phyloP scores from a whole-genome alignment of 2,329 filamentous ascomycete species.

The Harringtonia lauricola region DNA sequence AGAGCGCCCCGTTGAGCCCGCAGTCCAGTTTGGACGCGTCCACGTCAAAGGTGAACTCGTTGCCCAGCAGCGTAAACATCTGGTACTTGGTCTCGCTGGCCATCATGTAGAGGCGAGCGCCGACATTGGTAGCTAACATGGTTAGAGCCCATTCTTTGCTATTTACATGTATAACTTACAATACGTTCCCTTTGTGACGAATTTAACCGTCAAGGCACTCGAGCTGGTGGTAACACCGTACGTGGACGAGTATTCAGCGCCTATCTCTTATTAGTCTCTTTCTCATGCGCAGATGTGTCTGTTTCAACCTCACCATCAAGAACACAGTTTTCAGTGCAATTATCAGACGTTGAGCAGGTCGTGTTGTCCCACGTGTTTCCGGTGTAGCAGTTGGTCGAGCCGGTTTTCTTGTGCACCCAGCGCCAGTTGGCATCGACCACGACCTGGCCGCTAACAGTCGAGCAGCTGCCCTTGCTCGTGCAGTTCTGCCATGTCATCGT shows the following conservation, averaged over 20 bases:
- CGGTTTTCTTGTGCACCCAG: constrained; percentile 37
- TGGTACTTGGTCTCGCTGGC: constrained; percentile 19
- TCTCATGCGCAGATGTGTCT: neutral
- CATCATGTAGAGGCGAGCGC: constrained; percentile 23
- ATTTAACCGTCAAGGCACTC: constrained; percentile 34
- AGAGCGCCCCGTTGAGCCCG: constrained; percentile 54
- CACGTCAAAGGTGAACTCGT: constrained; percentile 56
- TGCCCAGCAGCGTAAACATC: constrained; percentile 45
- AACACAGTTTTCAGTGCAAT: constrained; percentile 44
- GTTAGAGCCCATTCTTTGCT: neutral
- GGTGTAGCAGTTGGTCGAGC: constrained; percentile 38
- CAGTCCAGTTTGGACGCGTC: constrained; percentile 52
- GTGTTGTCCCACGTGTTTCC: constrained; percentile 35
- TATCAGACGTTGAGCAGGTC: constrained; percentile 33
- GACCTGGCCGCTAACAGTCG: constrained; percentile 33
- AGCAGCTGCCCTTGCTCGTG: constrained; percentile 33
- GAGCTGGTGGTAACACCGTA: constrained; percentile 41
- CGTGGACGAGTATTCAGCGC: constrained; percentile 38
- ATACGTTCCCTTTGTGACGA: constrained; percentile 28
- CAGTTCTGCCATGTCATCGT: constrained; percentile 40
- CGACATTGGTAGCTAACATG: constrained; percentile 23
- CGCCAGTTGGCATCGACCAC: constrained; percentile 47
- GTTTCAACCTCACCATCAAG: constrained; percentile 30
- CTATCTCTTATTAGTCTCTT: neutral
- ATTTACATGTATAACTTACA: constrained; percentile 7